Evolutionary conservation across 257 asterid genomes (phyloP).

Genomic region (Solanum piurae): DNA sequence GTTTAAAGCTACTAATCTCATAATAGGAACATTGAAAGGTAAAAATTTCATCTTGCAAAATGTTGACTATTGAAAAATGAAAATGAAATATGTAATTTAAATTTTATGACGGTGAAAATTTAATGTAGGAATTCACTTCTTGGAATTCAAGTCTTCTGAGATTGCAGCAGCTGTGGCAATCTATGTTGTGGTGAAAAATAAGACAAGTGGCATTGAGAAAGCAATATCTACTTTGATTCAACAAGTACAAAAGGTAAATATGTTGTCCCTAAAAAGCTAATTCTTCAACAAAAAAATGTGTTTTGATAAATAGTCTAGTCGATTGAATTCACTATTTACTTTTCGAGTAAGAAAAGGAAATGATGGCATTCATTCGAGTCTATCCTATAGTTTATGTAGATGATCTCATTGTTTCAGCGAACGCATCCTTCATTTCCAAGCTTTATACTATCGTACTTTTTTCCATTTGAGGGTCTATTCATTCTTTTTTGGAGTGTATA

Average conservation of each 20-base stretch:
- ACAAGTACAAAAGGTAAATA: slow-evolving; percentile 2
- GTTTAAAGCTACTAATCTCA: background rate
- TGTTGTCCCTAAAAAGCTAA: no score
- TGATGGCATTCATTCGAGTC: no score
- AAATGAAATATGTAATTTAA: background rate
- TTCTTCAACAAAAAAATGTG: no score
- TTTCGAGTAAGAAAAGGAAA: no score
- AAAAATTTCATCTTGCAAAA: background rate
- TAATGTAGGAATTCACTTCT: slow-evolving; percentile 7
- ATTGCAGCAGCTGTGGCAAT: slow-evolving; percentile 16
- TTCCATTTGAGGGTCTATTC: no score
- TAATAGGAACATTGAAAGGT: background rate
- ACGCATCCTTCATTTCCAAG: no score
- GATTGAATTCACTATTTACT: no score
- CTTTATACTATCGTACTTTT: no score
- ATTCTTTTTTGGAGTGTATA: no score
- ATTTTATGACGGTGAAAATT: background rate
- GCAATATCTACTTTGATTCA: background rate
- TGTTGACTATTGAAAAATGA: background rate
- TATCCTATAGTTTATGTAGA: no score
- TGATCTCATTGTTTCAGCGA: no score
- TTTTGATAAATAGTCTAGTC: no score
- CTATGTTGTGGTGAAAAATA: background rate
- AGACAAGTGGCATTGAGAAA: background rate
- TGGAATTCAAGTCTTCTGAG: slow-evolving; percentile 14